Percentiles rank a stretch among this genome's conserved stretches.
These are phyloP conservation scores for Neonectria sp. DNA, from an alignment of 2,329 filamentous ascomycete species.

Conservation along the genomic window DNA sequence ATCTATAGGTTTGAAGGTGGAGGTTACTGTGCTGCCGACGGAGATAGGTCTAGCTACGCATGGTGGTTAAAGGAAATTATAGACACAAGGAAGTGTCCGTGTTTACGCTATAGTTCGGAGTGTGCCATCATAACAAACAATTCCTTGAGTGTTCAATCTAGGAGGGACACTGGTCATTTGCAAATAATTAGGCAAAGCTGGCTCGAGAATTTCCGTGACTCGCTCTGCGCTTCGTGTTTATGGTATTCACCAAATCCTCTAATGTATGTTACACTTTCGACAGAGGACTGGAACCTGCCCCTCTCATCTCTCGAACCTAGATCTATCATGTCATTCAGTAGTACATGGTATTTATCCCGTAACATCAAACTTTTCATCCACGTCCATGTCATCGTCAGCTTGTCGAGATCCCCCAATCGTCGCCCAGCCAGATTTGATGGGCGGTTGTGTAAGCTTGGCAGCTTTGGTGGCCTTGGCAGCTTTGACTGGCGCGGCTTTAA, in stretches of 20 bases:
- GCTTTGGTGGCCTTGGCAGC: conserved; percentile 5
- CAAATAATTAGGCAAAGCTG: not conserved
- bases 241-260: not conserved
- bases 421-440: conserved; percentile 52
- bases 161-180: not conserved
- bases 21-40: not conserved
- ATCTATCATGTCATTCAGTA: conserved; percentile 33
- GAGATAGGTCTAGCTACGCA: not conserved
- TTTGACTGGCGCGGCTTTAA: not conserved
- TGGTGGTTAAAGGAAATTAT: not conserved
- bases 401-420: conserved; percentile 45
- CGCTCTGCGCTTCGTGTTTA: not conserved
- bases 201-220: not conserved
- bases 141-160: not conserved
- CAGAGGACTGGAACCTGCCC: not conserved
- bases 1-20: not conserved
- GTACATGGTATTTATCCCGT: conserved; percentile 33
- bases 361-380: conserved; percentile 54
- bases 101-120: not conserved
- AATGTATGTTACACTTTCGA: conserved; percentile 6
- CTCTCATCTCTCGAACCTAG: not conserved
- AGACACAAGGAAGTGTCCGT: not conserved
- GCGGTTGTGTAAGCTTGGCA: conserved; percentile 25
- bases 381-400: conserved; percentile 49
- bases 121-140: not conserved